A percentile compares a stretch with the other conserved stretches of the same genome.
Evolutionary conservation across 306 rosid genomes (phyloP).

Genomic region (Cucumis cinereus): DNA sequence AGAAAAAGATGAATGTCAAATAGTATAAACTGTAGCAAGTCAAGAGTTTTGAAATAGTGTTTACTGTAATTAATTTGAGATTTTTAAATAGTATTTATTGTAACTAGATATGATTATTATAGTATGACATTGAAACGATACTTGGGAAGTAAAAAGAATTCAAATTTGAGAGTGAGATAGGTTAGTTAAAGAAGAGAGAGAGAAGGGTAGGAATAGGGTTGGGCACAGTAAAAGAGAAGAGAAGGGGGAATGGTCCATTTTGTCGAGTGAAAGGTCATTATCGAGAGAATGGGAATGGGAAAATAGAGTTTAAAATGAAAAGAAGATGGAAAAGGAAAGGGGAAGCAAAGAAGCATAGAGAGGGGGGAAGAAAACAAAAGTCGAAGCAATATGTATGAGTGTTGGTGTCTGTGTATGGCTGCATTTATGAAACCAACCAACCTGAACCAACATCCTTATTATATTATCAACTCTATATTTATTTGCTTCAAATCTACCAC

Average conservation of each 20-base stretch:
- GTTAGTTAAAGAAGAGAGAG: constrained; percentile 9
- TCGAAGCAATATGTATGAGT: not conserved
- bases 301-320: not conserved
- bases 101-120: no score
- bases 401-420: not conserved
- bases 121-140: no score
- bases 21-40: no score
- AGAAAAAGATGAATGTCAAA: no score
- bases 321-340: not conserved
- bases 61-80: no score
- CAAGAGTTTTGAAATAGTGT: no score
- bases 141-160: no score
- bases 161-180: not conserved
- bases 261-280: constrained; percentile 85
- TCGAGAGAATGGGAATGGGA: constrained; percentile 63
- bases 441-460: no score
- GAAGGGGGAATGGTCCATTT: constrained; percentile 43
- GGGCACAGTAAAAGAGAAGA: not conserved
- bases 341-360: not conserved
- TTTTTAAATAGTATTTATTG: no score
- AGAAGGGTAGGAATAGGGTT: not conserved
- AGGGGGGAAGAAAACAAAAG: not conserved
- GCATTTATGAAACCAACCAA: constrained; percentile 8
- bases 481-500: no score
- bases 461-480: no score